Conservation (phyloP, 2,329 filamentous ascomycete genomes). For the Torrubiella hemipterigena region DNA sequence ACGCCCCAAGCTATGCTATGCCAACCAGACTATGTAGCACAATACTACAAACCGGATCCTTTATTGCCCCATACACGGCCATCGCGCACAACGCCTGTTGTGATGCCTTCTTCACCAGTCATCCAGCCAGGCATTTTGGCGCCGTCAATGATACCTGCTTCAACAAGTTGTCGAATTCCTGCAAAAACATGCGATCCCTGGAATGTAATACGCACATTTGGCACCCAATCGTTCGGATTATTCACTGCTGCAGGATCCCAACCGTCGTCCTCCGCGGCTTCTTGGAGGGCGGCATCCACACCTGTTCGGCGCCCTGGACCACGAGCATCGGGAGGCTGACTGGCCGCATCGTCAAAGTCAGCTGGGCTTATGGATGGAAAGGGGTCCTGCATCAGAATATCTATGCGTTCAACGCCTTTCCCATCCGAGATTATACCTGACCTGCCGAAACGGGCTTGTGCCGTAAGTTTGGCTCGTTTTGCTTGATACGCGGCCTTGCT, state of each 20-base stretch:
- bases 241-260: conserved; percentile 14
- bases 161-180: conserved; percentile 66
- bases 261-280: conserved; percentile 12
- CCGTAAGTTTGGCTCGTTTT: conserved; percentile 50
- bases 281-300: conserved; percentile 21
- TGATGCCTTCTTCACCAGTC: conserved; percentile 77
- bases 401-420: conserved; percentile 48
- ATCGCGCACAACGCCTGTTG: conserved; percentile 53
- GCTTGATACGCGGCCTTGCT: conserved; percentile 19
- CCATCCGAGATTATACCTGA: conserved; percentile 43
- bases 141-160: conserved; percentile 63
- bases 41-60: conserved; percentile 40
- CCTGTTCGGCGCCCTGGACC: conserved; percentile 7
- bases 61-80: conserved; percentile 52
- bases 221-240: conserved; percentile 18
- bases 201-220: conserved; percentile 50
- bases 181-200: conserved; percentile 70
- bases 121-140: conserved; percentile 79
- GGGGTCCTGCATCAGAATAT: conserved; percentile 46
- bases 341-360: conserved; percentile 6
- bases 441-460: conserved; percentile 59
- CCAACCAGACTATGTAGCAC: no score
- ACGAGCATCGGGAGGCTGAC: conserved; percentile 1
- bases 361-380: conserved; percentile 26
- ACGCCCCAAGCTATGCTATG: not conserved